Evolutionary conservation across 2,329 filamentous ascomycete species (phyloP), one percentile per base, ranked within the genome.

Genomic region (Paramyrothecium roridum): DNA sequence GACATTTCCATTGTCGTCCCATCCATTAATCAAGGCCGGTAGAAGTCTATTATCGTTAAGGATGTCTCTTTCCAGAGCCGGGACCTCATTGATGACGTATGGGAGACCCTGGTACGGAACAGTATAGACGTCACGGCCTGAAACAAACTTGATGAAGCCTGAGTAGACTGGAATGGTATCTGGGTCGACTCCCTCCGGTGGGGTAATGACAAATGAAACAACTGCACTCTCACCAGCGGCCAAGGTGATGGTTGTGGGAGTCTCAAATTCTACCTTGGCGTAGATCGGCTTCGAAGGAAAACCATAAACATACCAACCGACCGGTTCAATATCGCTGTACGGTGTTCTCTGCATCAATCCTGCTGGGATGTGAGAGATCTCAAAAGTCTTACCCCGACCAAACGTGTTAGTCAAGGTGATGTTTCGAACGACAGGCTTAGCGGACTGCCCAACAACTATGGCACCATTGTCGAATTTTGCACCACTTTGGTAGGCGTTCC

Each of bases 401-500:
- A 55, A 26, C 8, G 53, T 55, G 40, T 55, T 55, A 2, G 48
- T 55, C 30, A 55, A 52, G 21, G 53, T 52, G 37, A 55, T 52
- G 22, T 52, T 48, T 34, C 19, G 50, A 20, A 21, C 7, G n/a
- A 52, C 49, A 40, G 48, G 37, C 49, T 52, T n/a, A 3, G 48
- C 30, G 3, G 48, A 46, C 23, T 47, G 21, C 6, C 37, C 37
- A 21, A 52, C 6, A 2, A 22, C 20, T 13, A 55, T 22, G 22
- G 40, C 46, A n/a, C 45, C 40, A 6, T 48, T 17, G 13, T 55
- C 20, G 53, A 55, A 52, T 23, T 37, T 47, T 17, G 43, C 40
- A 26, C 53, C 53, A 48, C 48, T 52, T 37, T 60, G 58, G 21
- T 52, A 49, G 17, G 70, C 70, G 17, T 66, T 61, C 45, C 69